These are phyloP conservation scores for Gilbertella persicaria DNA, from an alignment of 371 early-diverging fungal genomes.

Conservation along the genomic window DNA sequence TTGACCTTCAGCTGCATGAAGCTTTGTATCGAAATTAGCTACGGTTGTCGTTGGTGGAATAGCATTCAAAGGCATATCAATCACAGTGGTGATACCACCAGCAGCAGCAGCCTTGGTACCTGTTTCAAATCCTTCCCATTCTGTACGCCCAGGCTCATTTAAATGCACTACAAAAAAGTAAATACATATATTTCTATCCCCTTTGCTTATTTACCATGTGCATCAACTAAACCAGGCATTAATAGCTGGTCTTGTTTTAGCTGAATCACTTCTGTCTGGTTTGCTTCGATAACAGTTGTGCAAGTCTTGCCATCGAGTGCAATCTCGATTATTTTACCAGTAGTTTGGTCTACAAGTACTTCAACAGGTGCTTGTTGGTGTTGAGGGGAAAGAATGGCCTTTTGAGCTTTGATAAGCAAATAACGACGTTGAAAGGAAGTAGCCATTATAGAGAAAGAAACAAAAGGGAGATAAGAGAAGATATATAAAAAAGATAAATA, in stretches of 20 bases:
- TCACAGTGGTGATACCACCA: constrained; percentile 77
- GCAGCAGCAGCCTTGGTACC: constrained; percentile 83
- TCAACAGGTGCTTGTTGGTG: constrained; percentile 41
- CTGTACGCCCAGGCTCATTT: constrained; percentile 83
- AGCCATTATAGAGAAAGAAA: constrained; percentile 5
- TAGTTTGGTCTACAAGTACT: constrained; percentile 48
- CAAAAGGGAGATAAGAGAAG: background rate
- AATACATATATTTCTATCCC: background rate
- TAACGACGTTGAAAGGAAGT: constrained; percentile 16
- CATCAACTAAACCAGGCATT: constrained; percentile 79
- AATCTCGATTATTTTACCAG: constrained; percentile 57
- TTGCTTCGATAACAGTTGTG: constrained; percentile 9
- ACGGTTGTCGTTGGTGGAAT: constrained; percentile 83
- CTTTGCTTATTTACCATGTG: constrained; percentile 54
- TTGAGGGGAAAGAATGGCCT: constrained; percentile 47
- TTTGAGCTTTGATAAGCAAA: constrained; percentile 40
- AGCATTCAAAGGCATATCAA: constrained; percentile 89
- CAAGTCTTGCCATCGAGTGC: constrained; percentile 15
- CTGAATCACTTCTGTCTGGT: constrained; percentile 24
- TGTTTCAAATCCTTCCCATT: constrained; percentile 85
- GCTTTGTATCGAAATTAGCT: constrained; percentile 64
- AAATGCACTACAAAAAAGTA: constrained; percentile 61
- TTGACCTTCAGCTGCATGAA: constrained; percentile 65
- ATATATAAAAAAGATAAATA: constrained; percentile 1
- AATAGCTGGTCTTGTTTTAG: constrained; percentile 55